Evolutionary conservation across 1,139 yeast genomes (phyloP), one percentile per base, ranked within the genome.

Genomic region (Nadsonia starkeyi-henricii): DNA sequence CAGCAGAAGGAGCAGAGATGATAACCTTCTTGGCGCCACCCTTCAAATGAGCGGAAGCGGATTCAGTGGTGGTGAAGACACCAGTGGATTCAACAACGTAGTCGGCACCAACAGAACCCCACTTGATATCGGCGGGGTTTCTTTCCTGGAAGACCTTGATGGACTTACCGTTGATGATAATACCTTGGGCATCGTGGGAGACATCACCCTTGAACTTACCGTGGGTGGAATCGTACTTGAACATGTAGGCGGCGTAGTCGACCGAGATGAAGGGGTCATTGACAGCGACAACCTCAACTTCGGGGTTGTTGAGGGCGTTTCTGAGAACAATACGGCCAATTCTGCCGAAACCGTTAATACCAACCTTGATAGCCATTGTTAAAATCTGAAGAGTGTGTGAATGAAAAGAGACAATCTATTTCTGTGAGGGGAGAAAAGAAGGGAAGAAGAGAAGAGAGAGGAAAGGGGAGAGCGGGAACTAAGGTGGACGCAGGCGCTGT

Each of bases 291-390:
- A 82, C 84, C 64, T 79, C 73, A 62, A 82, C 79, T 58, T 78
- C 84, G 58, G 74, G 71, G 77, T 84, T 77, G 57, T 63, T 60
- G 61, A 81, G 72, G 57, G 91, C 91, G 65, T 81, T 76, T 76
- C 93, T 80, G 66, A 81, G 74, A 58, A 80, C 78, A 65, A 82
- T 78, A 72, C 93, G 85, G 59, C 93, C 93, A 62, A 82, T 82
- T 71, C 93, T 80, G 62, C 93, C 93, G 81, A 82, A 82, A 65
- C 91, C 91, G 81, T 82, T 82, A 69, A 82, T 83, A 75, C 91
- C 91, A 68, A 82, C 73, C 55, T 68, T 65, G 57, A 63, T 60
- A 58, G 61, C 68, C 70, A 67, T 69, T 61, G 43, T 48, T 48
- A 48, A 43, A 30, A n/a, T n/a, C n/a, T n/a, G 28, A 42, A 28